phyloP scores from a whole-genome alignment of 305 asterid species.

The Solanum hybrid region DNA sequence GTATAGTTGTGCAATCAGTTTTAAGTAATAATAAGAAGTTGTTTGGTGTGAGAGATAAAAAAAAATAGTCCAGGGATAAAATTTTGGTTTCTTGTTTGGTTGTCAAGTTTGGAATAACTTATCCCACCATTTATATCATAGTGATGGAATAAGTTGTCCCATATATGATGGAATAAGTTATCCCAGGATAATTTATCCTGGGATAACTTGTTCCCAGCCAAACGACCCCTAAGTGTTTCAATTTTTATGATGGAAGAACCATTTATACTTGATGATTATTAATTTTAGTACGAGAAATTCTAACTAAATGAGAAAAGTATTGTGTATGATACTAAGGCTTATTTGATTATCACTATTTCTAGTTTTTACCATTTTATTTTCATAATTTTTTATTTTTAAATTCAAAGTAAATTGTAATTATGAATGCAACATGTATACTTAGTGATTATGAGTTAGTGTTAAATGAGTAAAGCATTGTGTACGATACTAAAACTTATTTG shows the following conservation, averaged over 20 bases:
- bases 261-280: neutral
- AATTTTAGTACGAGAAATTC: too few relatives aligned
- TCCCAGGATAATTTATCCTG: too few relatives aligned
- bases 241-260: neutral
- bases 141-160: too few relatives aligned
- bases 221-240: neutral
- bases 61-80: too few relatives aligned
- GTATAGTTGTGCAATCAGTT: neutral
- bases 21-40: neutral
- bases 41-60: too few relatives aligned
- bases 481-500: neutral
- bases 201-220: too few relatives aligned
- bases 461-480: neutral
- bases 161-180: neutral
- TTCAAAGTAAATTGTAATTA: neutral
- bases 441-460: neutral
- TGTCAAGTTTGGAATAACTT: too few relatives aligned
- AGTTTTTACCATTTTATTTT: neutral
- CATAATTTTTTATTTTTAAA: neutral
- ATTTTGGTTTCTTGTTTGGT: too few relatives aligned
- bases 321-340: neutral
- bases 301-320: neutral
- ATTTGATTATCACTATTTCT: neutral
- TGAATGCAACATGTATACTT: neutral
- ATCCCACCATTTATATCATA: too few relatives aligned